Conservation (phyloP, 1,139 yeast genomes). For the Candida sp. region DNA sequence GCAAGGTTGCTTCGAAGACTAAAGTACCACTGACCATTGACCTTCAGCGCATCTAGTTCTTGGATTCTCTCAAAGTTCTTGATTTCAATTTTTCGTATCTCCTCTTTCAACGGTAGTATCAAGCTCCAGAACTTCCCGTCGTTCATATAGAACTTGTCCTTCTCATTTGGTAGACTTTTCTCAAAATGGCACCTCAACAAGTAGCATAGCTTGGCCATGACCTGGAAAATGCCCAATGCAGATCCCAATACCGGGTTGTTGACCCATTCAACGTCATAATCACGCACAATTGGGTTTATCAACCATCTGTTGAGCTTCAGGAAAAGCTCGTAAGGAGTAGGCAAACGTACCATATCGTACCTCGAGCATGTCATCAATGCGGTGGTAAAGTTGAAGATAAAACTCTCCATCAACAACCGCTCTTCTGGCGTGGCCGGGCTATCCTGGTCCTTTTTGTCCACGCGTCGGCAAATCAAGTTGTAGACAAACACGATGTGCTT, state of each 20-base stretch:
- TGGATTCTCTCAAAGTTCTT: slow-evolving; percentile 1
- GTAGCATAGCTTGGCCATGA: slow-evolving; percentile 11
- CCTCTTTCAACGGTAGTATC: slow-evolving; percentile 5
- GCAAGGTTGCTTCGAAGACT: slow-evolving; percentile 12
- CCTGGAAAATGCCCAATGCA: slow-evolving; percentile 11
- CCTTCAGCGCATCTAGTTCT: slow-evolving; percentile 4
- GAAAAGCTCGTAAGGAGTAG: slow-evolving; percentile 12
- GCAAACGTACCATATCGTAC: slow-evolving; percentile 8
- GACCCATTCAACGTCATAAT: slow-evolving; percentile 13
- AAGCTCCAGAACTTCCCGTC: slow-evolving; percentile 10
- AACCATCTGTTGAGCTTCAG: slow-evolving; percentile 10
- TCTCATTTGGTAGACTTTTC: not conserved
- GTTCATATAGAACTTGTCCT: slow-evolving; percentile 5
- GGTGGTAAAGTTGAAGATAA: slow-evolving; percentile 11
- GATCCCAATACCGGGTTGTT: slow-evolving; percentile 13
- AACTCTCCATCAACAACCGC: slow-evolving; percentile 12
- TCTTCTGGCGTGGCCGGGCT: slow-evolving; percentile 8
- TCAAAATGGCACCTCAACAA: slow-evolving; percentile 13
- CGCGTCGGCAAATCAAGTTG: slow-evolving; percentile 7
- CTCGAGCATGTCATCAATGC: slow-evolving; percentile 10
- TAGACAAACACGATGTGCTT: slow-evolving; percentile 13
- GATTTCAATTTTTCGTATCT: slow-evolving; percentile 6
- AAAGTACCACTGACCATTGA: slow-evolving; percentile 3
- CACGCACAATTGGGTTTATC: slow-evolving; percentile 8
- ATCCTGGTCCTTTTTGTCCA: not conserved